These are phyloP conservation scores for Colletotrichum orbiculare DNA, from an alignment of 2,329 filamentous ascomycete genomes.

Conservation along the genomic window DNA sequence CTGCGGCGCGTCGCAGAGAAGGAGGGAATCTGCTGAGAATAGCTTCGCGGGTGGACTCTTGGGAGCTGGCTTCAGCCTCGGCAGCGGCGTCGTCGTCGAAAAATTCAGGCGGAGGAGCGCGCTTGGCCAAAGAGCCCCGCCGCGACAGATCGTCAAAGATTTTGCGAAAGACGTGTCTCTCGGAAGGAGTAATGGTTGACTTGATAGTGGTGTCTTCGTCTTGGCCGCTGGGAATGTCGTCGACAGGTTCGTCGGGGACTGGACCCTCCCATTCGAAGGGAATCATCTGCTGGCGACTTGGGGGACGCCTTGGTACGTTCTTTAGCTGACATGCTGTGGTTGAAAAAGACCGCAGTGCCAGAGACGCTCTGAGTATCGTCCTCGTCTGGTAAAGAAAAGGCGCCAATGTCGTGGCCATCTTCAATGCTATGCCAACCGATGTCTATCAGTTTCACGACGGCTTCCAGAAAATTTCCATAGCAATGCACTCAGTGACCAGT, in stretches of 20 bases:
- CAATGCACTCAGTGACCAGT: background rate
- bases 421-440: background rate
- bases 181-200: slow-evolving; percentile 68
- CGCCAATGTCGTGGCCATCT: slow-evolving; percentile 62
- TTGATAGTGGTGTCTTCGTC: slow-evolving; percentile 36
- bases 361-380: slow-evolving; percentile 61
- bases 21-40: slow-evolving; percentile 52
- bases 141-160: slow-evolving; percentile 59
- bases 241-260: slow-evolving; percentile 36
- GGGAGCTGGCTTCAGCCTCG: slow-evolving; percentile 45
- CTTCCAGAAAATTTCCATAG: slow-evolving; percentile 20
- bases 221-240: slow-evolving; percentile 37
- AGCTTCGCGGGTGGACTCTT: slow-evolving; percentile 50
- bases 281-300: slow-evolving; percentile 47
- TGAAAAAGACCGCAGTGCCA: slow-evolving; percentile 37
- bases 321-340: slow-evolving; percentile 24
- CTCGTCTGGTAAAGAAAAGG: slow-evolving; percentile 80
- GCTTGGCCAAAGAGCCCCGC: background rate
- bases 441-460: slow-evolving; percentile 4
- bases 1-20: slow-evolving; percentile 52
- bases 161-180: slow-evolving; percentile 68
- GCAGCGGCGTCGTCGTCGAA: background rate
- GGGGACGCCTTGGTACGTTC: slow-evolving; percentile 35
- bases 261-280: slow-evolving; percentile 62
- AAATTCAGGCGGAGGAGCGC: slow-evolving; percentile 34